Evolutionary conservation across 202 grass and related monocot species (phyloP).

Genomic region (Zoysia matrella): DNA sequence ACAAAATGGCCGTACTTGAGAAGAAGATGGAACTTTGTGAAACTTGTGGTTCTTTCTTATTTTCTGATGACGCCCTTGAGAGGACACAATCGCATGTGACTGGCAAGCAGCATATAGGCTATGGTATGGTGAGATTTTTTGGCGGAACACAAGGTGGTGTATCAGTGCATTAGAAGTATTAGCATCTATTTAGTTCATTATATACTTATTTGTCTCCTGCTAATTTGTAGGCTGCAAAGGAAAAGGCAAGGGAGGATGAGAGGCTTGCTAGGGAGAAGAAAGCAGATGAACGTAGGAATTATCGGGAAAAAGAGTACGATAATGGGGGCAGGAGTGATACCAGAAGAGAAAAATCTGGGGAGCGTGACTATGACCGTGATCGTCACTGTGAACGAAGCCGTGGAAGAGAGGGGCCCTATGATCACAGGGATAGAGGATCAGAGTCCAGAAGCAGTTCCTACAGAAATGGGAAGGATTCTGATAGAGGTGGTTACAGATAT

Average conservation of each 20-base stretch:
- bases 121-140: conserved; percentile 91
- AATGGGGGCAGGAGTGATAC: conserved; percentile 48
- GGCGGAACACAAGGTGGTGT: conserved; percentile 70
- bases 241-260: conserved; percentile 71
- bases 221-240: conserved; percentile 52
- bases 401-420: conserved; percentile 69
- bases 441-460: conserved; percentile 56
- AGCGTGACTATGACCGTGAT: conserved; percentile 60
- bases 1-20: conserved; percentile 77
- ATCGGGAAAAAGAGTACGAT: conserved; percentile 57
- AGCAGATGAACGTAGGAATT: conserved; percentile 62
- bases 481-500: conserved; percentile 63
- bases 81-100: conserved; percentile 85
- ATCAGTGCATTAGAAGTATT: conserved; percentile 16
- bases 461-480: conserved; percentile 77
- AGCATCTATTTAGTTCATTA: conserved; percentile 26
- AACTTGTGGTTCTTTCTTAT: conserved; percentile 85
- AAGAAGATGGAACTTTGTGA: conserved; percentile 98
- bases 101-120: conserved; percentile 93
- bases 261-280: conserved; percentile 75
- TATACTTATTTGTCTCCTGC: conserved; percentile 30
- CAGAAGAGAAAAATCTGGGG: conserved; percentile 65
- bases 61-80: conserved; percentile 87
- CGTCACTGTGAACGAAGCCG: conserved; percentile 51
- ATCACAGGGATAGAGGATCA: conserved; percentile 59